Evolutionary conservation across 768 basidiomycete genomes (phyloP).

Genomic region (Mycena vitilis): DNA sequence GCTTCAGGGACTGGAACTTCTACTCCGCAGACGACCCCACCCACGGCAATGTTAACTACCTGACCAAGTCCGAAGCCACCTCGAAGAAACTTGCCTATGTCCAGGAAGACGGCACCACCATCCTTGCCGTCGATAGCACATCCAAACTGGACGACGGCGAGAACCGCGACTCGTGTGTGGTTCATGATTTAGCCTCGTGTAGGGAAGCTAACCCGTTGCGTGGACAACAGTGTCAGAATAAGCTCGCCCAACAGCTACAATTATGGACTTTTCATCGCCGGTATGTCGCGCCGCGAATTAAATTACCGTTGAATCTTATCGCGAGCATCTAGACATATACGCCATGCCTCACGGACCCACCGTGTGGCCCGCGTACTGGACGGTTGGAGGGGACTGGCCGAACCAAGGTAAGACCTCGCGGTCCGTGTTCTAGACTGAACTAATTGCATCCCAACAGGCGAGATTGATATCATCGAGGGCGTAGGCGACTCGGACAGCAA

Average conservation of each 20-base stretch:
- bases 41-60: conserved; percentile 73
- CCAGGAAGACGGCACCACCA: conserved; percentile 64
- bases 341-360: conserved; percentile 72
- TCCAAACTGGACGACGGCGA: conserved; percentile 60
- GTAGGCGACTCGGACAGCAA: conserved; percentile 73
- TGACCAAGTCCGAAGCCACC: conserved; percentile 58
- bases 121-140: conserved; percentile 73
- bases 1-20: conserved; percentile 72
- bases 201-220: conserved; percentile 12
- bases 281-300: conserved; percentile 9
- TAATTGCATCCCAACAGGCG: conserved; percentile 44
- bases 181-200: conserved; percentile 24
- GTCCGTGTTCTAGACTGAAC: too few species aligned
- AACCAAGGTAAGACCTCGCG: too few species aligned
- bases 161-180: conserved; percentile 66
- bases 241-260: conserved; percentile 70
- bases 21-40: conserved; percentile 76
- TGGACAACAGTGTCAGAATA: conserved; percentile 70
- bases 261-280: conserved; percentile 80
- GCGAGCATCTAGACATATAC: conserved; percentile 54
- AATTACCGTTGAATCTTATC: conserved; percentile 1
- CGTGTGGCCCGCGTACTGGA: conserved; percentile 69
- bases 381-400: conserved; percentile 66
- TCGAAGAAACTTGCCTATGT: conserved; percentile 70
- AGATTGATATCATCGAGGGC: conserved; percentile 46